These are phyloP conservation scores for Fraxinus sp. DNA, from an alignment of 305 asterid genomes.

Conservation along the genomic window DNA sequence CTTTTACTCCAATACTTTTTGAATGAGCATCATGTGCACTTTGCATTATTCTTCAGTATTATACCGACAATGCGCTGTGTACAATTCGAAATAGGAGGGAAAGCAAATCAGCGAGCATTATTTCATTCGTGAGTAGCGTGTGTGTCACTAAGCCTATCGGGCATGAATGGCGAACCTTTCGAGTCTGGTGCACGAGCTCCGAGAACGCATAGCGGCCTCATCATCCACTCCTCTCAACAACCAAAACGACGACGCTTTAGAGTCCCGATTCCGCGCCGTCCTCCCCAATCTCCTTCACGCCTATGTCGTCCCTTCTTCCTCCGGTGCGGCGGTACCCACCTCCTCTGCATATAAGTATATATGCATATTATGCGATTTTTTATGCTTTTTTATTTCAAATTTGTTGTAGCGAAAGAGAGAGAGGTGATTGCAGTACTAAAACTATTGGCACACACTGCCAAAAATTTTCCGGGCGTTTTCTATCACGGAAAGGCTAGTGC, in stretches of 20 bases:
- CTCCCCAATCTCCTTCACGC: slow-evolving; percentile 73
- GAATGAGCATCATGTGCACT: too few species aligned
- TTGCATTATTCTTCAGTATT: neutral
- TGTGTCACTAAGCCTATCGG: neutral
- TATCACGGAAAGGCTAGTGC: slow-evolving; percentile 74
- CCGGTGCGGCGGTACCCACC: slow-evolving; percentile 38
- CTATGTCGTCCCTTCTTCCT: slow-evolving; percentile 67
- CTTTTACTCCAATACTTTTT: too few species aligned
- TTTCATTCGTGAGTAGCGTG: neutral
- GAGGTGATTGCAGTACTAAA: slow-evolving; percentile 76
- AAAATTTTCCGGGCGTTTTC: slow-evolving; percentile 77
- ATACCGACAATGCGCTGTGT: neutral
- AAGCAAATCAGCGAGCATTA: neutral
- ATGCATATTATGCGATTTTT: neutral
- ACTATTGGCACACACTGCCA: slow-evolving; percentile 67
- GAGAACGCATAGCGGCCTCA: slow-evolving; percentile 81
- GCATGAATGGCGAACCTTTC: slow-evolving; percentile 67
- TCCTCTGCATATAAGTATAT: neutral
- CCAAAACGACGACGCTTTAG: slow-evolving; percentile 65
- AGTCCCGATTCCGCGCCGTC: slow-evolving; percentile 76
- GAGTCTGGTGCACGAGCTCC: slow-evolving; percentile 80
- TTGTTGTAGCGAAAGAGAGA: slow-evolving; percentile 61
- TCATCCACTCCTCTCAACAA: slow-evolving; percentile 60
- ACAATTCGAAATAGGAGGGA: slow-evolving; percentile 30
- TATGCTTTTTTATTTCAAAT: neutral